These are phyloP conservation scores for Medicago ruthenica DNA, from an alignment of 306 rosid genomes.

Conservation along the genomic window DNA sequence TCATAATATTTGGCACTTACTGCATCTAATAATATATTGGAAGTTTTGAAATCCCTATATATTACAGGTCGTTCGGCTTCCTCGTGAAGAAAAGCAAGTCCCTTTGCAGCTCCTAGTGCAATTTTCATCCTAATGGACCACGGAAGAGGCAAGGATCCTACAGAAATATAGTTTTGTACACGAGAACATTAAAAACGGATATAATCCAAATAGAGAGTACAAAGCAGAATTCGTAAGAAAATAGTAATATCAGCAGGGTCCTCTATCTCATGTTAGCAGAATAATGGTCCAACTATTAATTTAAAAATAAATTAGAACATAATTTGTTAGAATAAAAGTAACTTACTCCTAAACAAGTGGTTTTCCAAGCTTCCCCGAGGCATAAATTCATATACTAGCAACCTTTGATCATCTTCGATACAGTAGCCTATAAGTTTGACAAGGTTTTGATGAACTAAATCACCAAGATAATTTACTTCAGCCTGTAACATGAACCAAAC, in stretches of 20 bases:
- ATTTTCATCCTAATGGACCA: conserved; percentile 98
- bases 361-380: conserved; percentile 98
- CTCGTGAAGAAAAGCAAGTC: conserved; percentile 96
- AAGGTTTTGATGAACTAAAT: conserved; percentile 88
- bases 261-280: background rate
- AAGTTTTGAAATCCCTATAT: conserved; percentile 95
- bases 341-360: conserved; percentile 93
- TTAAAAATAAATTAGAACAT: conserved; percentile 7
- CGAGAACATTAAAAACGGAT: conserved; percentile 37
- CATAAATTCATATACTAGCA: conserved; percentile 96
- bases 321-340: conserved; percentile 15
- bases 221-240: background rate
- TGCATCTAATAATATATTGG: conserved; percentile 93
- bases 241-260: background rate
- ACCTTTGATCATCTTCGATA: conserved; percentile 93
- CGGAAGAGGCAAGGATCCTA: conserved; percentile 97
- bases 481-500: conserved; percentile 66
- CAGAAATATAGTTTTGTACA: conserved; percentile 34
- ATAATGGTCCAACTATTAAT: background rate
- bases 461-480: conserved; percentile 94
- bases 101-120: conserved; percentile 96
- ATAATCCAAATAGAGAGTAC: conserved; percentile 1
- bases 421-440: conserved; percentile 97
- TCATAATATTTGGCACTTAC: conserved; percentile 60
- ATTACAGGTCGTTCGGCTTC: conserved; percentile 95